phyloP scores from a whole-genome alignment of 2,329 filamentous ascomycete species.

The Colletotrichum theobromicola region DNA sequence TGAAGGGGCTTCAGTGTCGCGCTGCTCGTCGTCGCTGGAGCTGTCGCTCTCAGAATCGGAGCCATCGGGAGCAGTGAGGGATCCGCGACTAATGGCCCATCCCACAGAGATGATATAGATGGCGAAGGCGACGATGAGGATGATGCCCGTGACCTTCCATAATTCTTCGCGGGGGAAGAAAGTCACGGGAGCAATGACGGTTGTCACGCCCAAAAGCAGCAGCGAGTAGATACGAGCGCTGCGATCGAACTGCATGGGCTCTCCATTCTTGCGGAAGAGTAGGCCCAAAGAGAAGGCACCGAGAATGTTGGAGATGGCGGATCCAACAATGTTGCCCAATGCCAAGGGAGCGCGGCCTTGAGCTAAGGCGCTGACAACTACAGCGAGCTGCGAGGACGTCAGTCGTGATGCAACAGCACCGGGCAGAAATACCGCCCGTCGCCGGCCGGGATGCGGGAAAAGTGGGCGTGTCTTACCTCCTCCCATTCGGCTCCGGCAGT shows the following conservation, averaged over 20 bases:
- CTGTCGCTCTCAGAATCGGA: slow-evolving; percentile 28
- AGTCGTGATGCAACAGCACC: slow-evolving; percentile 21
- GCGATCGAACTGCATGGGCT: slow-evolving; percentile 43
- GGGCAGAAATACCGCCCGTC: not conserved
- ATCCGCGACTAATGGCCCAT: slow-evolving; percentile 49
- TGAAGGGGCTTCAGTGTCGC: not conserved
- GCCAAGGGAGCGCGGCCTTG: slow-evolving; percentile 52
- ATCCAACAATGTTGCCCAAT: slow-evolving; percentile 60
- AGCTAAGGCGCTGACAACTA: slow-evolving; percentile 52
- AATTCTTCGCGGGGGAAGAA: slow-evolving; percentile 7
- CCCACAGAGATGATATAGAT: slow-evolving; percentile 48
- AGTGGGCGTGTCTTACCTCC: slow-evolving; percentile 42
- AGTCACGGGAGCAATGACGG: slow-evolving; percentile 37
- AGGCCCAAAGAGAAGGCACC: slow-evolving; percentile 60
- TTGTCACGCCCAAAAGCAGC: slow-evolving; percentile 47
- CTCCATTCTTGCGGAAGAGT: slow-evolving; percentile 38
- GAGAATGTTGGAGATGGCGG: slow-evolving; percentile 58
- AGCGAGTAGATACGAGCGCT: slow-evolving; percentile 52
- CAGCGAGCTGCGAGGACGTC: slow-evolving; percentile 21
- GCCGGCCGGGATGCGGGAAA: not conserved
- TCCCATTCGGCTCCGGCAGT: slow-evolving; percentile 62
- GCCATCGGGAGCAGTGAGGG: slow-evolving; percentile 43
- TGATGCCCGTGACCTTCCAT: slow-evolving; percentile 37
- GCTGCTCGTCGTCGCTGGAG: slow-evolving; percentile 30
- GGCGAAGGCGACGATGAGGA: slow-evolving; percentile 46